Conservation (phyloP, 345 rosid genomes). For the Populus euphratica region DNA sequence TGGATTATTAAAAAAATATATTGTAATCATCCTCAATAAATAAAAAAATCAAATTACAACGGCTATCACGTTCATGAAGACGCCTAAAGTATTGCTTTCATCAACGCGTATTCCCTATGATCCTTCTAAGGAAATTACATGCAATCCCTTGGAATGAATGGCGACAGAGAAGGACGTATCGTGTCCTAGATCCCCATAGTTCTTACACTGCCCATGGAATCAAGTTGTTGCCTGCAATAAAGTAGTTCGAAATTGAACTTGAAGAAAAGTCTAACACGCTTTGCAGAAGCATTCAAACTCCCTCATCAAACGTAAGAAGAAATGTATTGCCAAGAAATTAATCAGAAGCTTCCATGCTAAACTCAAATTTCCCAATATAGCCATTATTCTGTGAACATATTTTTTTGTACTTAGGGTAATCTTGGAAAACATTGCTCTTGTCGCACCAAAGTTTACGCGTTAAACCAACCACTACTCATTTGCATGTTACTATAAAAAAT, state of each 20-base stretch:
- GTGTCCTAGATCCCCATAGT: neutral
- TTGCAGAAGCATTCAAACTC: neutral
- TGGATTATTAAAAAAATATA: too few species aligned
- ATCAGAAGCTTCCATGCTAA: too few species aligned
- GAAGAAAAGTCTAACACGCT: neutral
- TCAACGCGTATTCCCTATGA: too few species aligned
- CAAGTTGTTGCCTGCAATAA: neutral
- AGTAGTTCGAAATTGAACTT: neutral
- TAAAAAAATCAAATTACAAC: too few species aligned
- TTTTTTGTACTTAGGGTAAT: neutral
- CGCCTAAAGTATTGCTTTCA: too few species aligned
- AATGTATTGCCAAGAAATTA: too few species aligned
- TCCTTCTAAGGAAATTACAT: too few species aligned
- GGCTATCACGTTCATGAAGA: too few species aligned
- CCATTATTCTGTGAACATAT: neutral
- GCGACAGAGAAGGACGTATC: neutral
- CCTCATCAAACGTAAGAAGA: too few species aligned
- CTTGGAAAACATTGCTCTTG: neutral
- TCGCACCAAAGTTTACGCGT: neutral
- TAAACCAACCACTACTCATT: neutral
- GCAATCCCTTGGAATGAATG: too few species aligned
- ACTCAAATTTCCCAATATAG: neutral
- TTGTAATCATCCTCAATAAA: too few species aligned
- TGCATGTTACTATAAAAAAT: neutral
- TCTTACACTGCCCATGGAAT: neutral